Evolutionary conservation across 2,329 filamentous ascomycete species (phyloP), one percentile per base, ranked within the genome.

Genomic region (Keithomyces neogunnii): DNA sequence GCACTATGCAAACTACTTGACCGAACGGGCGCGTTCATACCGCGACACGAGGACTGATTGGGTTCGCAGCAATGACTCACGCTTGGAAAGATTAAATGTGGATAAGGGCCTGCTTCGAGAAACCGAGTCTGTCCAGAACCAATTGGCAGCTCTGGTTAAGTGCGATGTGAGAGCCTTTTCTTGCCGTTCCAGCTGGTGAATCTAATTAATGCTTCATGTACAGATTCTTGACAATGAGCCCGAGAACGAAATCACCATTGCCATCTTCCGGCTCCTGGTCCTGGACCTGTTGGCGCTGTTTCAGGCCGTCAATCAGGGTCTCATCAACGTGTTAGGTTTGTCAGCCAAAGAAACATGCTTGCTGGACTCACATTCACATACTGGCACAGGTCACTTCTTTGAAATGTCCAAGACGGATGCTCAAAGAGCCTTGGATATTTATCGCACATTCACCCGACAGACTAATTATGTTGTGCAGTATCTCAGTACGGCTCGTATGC

Each of bases 381-480:
- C 63, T 49, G 53, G 62, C 65, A 29, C 33, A 95, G 90, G 93
- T 60, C 89, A 95, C 69, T 99, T 97, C 69, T 99, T 99, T 62
- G 93, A 99, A 72, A 92, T 99, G 86, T 96, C 93, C 48, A 89
- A 88, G 63, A 79, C 88, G 30, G 93, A 99, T 69, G 95, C 93
- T 53, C 89, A 96, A 67, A 82, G 91, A 56, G 90, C 93, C 52
- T 82, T 99, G 71, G 80, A 84, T 54, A 92, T 99, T 55, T 99
- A 99, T 71, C 88, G 91, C 64, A 86, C 79, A 13, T 99, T 99
- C 63, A 89, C 89, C 13, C 86, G 82, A 61, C 91, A 96, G 67
- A 99, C 93, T 5, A 91, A 97, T 60, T 82, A 85, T 57, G 92
- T 97, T 1, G 92, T 99, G 13, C 84, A 89, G 61, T 99, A 92